Evolutionary conservation across 2,329 filamentous ascomycete species (phyloP).

Genomic region (Leptographium radiaticola): DNA sequence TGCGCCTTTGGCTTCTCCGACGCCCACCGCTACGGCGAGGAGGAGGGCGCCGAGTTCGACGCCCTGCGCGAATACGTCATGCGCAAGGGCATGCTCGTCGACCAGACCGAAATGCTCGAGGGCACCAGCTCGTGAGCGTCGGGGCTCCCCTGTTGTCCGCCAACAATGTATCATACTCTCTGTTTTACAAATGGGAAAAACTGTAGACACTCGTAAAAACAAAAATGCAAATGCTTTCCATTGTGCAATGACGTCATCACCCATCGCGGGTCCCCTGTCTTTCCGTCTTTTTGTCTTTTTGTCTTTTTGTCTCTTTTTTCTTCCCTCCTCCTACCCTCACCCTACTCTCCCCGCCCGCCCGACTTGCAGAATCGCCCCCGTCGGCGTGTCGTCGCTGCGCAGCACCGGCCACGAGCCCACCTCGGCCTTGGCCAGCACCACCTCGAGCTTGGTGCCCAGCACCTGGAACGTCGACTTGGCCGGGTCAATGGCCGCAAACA

Average conservation of each 20-base stretch:
- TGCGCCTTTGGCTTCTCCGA: constrained; percentile 88
- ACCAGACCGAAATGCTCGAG: constrained; percentile 80
- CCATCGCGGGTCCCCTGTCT: too few relatives aligned
- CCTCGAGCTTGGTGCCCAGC: constrained; percentile 78
- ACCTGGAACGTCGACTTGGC: constrained; percentile 67
- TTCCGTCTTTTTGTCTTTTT: background rate
- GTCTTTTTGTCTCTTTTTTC: background rate
- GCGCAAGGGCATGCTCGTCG: constrained; percentile 76
- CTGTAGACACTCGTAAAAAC: background rate
- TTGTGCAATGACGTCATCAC: background rate
- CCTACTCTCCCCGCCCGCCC: constrained; percentile 53
- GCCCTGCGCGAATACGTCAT: constrained; percentile 70
- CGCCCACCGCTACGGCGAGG: constrained; percentile 66
- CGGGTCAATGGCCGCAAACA: constrained; percentile 66
- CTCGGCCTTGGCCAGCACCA: constrained; percentile 59
- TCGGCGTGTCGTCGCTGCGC: constrained; percentile 57
- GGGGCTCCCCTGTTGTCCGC: too few relatives aligned
- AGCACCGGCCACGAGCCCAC: constrained; percentile 75
- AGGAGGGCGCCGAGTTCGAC: constrained; percentile 85
- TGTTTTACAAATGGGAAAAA: too few relatives aligned
- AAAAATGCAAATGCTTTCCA: background rate
- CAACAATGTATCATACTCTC: too few relatives aligned
- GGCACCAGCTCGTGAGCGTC: constrained; percentile 49
- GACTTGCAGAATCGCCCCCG: constrained; percentile 75
- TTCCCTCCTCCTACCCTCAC: background rate